Conservation (phyloP, 2,329 filamentous ascomycete genomes). For the Helminthosporium solani region DNA sequence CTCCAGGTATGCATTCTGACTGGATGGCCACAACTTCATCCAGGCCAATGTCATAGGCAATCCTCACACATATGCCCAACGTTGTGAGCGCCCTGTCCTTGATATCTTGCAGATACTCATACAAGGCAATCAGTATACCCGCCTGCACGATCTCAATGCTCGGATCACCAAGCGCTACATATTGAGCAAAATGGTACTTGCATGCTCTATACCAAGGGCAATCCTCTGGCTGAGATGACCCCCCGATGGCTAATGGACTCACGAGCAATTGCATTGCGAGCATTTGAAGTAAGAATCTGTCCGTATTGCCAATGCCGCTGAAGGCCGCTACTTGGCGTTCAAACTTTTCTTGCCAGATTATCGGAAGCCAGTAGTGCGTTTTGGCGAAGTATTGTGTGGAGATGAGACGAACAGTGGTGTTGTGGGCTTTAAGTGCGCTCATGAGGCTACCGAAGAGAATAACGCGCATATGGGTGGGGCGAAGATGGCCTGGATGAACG, state of each 20-base stretch:
- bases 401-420: conserved; percentile 8
- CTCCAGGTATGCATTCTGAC: neutral
- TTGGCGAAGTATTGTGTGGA: conserved; percentile 8
- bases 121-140: conserved; percentile 18
- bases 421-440: conserved; percentile 8
- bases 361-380: conserved; percentile 16
- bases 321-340: conserved; percentile 4
- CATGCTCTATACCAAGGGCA: conserved; percentile 18
- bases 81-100: conserved; percentile 14
- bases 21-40: conserved; percentile 9
- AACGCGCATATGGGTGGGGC: conserved; percentile 5
- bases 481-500: conserved; percentile 10
- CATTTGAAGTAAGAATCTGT: conserved; percentile 9
- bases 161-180: conserved; percentile 11
- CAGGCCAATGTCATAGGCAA: conserved; percentile 12
- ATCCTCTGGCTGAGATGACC: neutral
- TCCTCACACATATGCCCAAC: conserved; percentile 13
- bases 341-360: conserved; percentile 9
- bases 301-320: neutral
- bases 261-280: conserved; percentile 18
- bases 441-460: conserved; percentile 11
- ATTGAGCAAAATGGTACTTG: conserved; percentile 18
- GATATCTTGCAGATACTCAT: conserved; percentile 17
- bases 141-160: conserved; percentile 14
- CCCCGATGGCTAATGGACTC: neutral